A percentile compares a stretch with the other conserved stretches of the same genome.
phyloP scores from a whole-genome alignment of 2,329 filamentous ascomycete species.

The Fusarium udum region DNA sequence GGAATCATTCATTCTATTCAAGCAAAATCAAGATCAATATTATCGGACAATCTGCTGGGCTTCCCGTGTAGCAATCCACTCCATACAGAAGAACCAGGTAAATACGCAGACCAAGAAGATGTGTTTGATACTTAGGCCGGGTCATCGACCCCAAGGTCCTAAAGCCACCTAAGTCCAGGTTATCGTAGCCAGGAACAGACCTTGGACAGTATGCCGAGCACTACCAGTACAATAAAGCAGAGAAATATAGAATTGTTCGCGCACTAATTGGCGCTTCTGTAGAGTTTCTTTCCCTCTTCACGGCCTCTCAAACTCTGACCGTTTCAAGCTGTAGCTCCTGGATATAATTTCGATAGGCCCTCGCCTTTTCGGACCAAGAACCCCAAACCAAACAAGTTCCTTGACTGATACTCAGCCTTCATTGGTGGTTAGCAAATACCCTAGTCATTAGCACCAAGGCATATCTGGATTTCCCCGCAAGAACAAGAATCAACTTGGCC shows the following conservation, averaged over 20 bases:
- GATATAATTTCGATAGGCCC: background rate
- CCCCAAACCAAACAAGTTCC: constrained; percentile 1
- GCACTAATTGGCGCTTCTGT: background rate
- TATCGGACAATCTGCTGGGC: background rate
- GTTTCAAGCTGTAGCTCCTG: constrained; percentile 21
- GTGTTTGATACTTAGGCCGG: background rate
- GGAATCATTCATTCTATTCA: background rate
- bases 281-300: background rate
- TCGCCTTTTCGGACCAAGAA: background rate
- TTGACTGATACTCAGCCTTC: background rate
- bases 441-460: background rate
- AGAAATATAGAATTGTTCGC: background rate
- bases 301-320: background rate
- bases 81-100: background rate
- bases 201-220: background rate
- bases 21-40: background rate
- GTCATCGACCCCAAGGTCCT: background rate
- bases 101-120: background rate
- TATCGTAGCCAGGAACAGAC: background rate
- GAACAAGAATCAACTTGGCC: background rate
- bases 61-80: background rate
- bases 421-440: constrained; percentile 16
- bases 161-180: background rate
- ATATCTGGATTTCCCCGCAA: background rate
- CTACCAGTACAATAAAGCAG: background rate